phyloP scores from a whole-genome alignment of 805 yeast genomes.

The Cyberlindnera suaveolens region DNA sequence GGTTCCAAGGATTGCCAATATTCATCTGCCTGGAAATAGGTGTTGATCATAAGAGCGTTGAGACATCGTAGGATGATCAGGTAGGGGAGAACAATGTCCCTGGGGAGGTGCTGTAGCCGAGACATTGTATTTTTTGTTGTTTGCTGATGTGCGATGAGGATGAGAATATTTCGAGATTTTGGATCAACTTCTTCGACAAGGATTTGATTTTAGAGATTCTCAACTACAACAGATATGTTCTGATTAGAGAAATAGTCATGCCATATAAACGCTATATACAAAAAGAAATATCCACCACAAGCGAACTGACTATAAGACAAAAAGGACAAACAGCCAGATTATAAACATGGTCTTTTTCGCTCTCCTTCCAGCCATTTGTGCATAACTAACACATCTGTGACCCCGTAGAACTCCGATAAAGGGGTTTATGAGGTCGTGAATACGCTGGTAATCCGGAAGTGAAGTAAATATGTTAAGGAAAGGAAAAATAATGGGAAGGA shows the following conservation, averaged over 20 bases:
- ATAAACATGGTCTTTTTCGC: slow-evolving; percentile 17
- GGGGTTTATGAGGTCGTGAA: slow-evolving; percentile 11
- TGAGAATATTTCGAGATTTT: no score
- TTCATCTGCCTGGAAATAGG: slow-evolving; percentile 96
- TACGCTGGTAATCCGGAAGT: slow-evolving; percentile 28
- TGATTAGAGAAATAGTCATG: no score
- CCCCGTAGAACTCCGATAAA: slow-evolving; percentile 6
- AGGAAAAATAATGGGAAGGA: slow-evolving; percentile 2
- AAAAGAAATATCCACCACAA: slow-evolving; percentile 21
- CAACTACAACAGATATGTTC: no score
- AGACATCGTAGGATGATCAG: slow-evolving; percentile 42
- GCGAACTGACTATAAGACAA: slow-evolving; percentile 23
- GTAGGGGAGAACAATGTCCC: slow-evolving; percentile 19
- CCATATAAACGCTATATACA: neutral
- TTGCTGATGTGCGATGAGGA: no score
- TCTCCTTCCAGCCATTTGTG: slow-evolving; percentile 28
- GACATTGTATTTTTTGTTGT: neutral
- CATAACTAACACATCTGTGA: slow-evolving; percentile 17
- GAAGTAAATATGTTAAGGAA: slow-evolving; percentile 19
- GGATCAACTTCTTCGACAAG: no score
- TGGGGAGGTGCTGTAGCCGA: slow-evolving; percentile 10
- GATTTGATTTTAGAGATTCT: no score
- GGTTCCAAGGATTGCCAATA: slow-evolving; percentile 91
- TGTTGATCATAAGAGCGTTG: slow-evolving; percentile 57
- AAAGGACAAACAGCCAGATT: slow-evolving; percentile 18